Evolutionary conservation across 495 filamentous ascomycete genomes (phyloP).

Genomic region (Penicillium canescens): DNA sequence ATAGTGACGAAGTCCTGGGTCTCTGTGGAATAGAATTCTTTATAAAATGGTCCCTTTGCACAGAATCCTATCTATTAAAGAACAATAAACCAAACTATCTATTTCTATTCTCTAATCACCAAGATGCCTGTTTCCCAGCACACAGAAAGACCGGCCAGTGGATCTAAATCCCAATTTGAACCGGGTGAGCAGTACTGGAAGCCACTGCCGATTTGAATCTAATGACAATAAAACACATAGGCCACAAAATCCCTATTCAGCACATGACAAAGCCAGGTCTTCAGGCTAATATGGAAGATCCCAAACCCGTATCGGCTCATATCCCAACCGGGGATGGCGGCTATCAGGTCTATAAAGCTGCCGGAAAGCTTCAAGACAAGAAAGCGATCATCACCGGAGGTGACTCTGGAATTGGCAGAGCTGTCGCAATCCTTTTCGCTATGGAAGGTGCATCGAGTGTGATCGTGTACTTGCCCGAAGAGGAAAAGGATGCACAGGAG

Average conservation of each 20-base stretch:
- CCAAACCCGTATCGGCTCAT: slow-evolving; percentile 61
- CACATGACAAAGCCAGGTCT: slow-evolving; percentile 67
- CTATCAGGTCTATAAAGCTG: slow-evolving; percentile 73
- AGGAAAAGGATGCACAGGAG: slow-evolving; percentile 76
- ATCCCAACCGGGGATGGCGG: slow-evolving; percentile 70
- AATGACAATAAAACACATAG: slow-evolving; percentile 33
- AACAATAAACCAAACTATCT: not conserved
- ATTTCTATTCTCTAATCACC: not conserved
- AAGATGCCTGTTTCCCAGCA: slow-evolving; percentile 18
- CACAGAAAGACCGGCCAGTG: slow-evolving; percentile 24
- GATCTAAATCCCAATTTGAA: slow-evolving; percentile 28
- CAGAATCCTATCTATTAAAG: no score
- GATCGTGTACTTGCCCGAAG: slow-evolving; percentile 73
- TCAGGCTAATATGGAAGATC: slow-evolving; percentile 64
- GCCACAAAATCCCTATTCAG: slow-evolving; percentile 69
- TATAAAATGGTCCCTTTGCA: no score
- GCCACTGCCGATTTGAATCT: not conserved
- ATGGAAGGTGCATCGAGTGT: slow-evolving; percentile 80
- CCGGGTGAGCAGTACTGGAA: slow-evolving; percentile 15
- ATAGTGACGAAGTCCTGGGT: not conserved
- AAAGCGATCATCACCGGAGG: slow-evolving; percentile 82
- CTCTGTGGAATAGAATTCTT: no score
- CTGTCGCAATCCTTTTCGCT: slow-evolving; percentile 75
- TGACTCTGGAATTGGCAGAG: slow-evolving; percentile 82
- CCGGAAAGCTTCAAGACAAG: slow-evolving; percentile 74